Evolutionary conservation across 176 grass and related monocot species (phyloP), one percentile per base, ranked within the genome.

Genomic region (Musa itinerans): DNA sequence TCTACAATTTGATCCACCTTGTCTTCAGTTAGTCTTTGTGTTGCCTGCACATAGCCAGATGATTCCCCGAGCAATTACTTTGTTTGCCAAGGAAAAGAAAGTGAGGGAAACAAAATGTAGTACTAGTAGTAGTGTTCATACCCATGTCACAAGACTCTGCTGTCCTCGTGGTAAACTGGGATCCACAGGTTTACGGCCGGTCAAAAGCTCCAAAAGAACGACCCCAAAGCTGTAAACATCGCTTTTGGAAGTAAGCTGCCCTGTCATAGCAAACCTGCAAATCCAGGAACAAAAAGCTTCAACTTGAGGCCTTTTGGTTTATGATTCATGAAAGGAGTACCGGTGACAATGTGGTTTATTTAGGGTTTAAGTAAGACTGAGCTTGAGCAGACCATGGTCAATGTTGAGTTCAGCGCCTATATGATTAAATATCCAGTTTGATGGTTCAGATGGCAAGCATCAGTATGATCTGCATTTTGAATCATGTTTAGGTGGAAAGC

Each of bases 1-100:
- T 96, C 92, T 34, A 96, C 86, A 48, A 89, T 89, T 85, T 96
- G 92, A 64, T 20, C 84, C 63, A 96, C 86, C 69, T 96, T 96
- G 65, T 96, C 88, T 83, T 96, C 92, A 52, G 88, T 91, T 53
- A 96, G 86, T 74, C 92, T 96, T 55, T 86, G 88, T 57, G 72
- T 58, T 57, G 72, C 72, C 72, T 74, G 24, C 52, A 53, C 43
- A 74, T 43, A 0, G 4, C 34, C 34, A 43, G 34, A 6, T 6
- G 34, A 43, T 43, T 43, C 34, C 3, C 34, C 4, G 4, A 43
- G 34, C 34, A 43, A 43, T 24, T 65, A 11, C 11, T 1, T 23
- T 23, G 20, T 22, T 25, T 34, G 1, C 1, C 5, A 48, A 68
- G 43, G 12, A 48, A 29, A 0, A 17, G 2, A 34, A 16, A 1